These are phyloP conservation scores for Solanum neorickii DNA, from an alignment of 257 asterid species.

Conservation along the genomic window DNA sequence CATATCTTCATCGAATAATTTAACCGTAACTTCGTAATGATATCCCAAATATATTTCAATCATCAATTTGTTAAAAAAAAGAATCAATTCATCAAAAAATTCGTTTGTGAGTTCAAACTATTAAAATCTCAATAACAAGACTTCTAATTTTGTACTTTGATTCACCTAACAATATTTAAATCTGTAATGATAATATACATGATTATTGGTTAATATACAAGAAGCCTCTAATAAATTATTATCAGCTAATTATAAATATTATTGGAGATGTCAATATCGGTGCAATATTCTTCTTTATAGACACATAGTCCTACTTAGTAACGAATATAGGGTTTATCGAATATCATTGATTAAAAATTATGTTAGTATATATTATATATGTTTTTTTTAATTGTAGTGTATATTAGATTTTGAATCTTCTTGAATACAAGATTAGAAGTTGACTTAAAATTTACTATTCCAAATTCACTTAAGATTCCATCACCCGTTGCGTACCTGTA, in stretches of 20 bases:
- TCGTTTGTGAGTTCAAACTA: neutral
- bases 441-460: no score
- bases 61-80: neutral
- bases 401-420: no score
- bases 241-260: neutral
- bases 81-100: neutral
- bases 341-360: no score
- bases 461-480: neutral
- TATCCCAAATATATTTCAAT: neutral
- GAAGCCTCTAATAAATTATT: neutral
- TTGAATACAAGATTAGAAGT: neutral
- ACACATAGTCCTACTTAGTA: no score
- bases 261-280: neutral
- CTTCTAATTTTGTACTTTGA: neutral
- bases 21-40: neutral
- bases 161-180: neutral
- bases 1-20: neutral
- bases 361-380: no score
- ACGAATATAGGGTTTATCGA: neutral
- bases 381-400: no score
- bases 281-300: neutral
- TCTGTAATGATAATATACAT: neutral
- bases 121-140: neutral
- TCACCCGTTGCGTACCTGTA: neutral
- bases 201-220: neutral